Evolutionary conservation across 2,329 filamentous ascomycete genomes (phyloP).

Genomic region (Myriosclerotinia curreyana): DNA sequence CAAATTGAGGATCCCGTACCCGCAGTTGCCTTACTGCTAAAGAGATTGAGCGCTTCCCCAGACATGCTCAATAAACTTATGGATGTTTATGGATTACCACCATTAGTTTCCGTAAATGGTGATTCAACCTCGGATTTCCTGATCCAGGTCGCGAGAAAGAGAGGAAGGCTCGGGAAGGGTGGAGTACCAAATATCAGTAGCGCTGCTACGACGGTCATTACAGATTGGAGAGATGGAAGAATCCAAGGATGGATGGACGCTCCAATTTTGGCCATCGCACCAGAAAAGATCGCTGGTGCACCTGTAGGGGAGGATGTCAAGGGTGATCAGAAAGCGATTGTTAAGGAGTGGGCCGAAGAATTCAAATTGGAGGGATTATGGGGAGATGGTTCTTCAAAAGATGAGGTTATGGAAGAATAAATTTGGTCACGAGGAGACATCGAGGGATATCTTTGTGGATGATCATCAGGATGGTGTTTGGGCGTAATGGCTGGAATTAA

Average conservation of each 20-base stretch:
- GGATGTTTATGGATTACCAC: slow-evolving; percentile 78
- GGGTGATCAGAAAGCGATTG: slow-evolving; percentile 78
- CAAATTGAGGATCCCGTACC: slow-evolving; percentile 91
- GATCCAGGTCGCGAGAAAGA: slow-evolving; percentile 89
- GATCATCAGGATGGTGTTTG: slow-evolving; percentile 17
- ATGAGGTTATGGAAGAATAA: slow-evolving; percentile 35
- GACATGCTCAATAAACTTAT: slow-evolving; percentile 76
- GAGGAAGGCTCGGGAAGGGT: slow-evolving; percentile 81
- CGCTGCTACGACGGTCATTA: slow-evolving; percentile 89
- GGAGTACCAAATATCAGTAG: slow-evolving; percentile 85
- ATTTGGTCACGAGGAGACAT: neutral
- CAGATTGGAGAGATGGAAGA: slow-evolving; percentile 93
- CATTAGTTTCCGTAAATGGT: slow-evolving; percentile 67
- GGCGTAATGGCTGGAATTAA: slow-evolving; percentile 12
- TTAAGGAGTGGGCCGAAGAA: slow-evolving; percentile 88
- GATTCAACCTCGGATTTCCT: slow-evolving; percentile 88
- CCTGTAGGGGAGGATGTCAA: slow-evolving; percentile 47
- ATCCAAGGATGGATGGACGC: slow-evolving; percentile 90
- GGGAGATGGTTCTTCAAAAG: slow-evolving; percentile 56
- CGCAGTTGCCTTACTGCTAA: slow-evolving; percentile 79
- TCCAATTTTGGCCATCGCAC: slow-evolving; percentile 58
- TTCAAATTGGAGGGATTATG: slow-evolving; percentile 93
- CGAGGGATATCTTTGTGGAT: slow-evolving; percentile 8
- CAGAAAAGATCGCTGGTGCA: slow-evolving; percentile 39
- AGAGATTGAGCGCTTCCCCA: slow-evolving; percentile 69